Base-by-base conservation (phyloP, 2,329 filamentous ascomycete species). In the Xylariaceae sp. region DNA sequence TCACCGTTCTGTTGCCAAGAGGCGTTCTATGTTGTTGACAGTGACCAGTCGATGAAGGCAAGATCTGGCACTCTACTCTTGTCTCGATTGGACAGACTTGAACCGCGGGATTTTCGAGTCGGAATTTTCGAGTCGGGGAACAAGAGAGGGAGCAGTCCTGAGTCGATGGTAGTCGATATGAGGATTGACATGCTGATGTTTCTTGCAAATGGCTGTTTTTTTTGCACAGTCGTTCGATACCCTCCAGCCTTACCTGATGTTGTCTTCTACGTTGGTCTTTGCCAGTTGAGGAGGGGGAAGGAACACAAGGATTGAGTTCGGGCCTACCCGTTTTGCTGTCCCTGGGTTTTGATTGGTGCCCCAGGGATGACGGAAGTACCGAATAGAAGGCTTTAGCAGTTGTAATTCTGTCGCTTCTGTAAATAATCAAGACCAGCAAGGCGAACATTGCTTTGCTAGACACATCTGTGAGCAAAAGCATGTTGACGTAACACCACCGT, bases 231-330 rank as follows among this genome's bases (percentile, higher is more conserved):
- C 37, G 34, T 48, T 46, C 39, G 42, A 48, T 47, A 46, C 33
- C 36, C 40, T n/a, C n/a, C n/a, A n/a, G 34, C 36, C 38, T 39
- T 33, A 21, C 45, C 43, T 44, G 38, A 38, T 40, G 21, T 40
- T 39, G 26, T 38, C 41, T 27, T 16, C 31, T 18, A 38, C 48
- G 40, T 49, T 50, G 54, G 50, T 51, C 43, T 38, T 31, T 41
- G 35, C 43, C 48, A n/a, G n/a, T n/a, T n/a, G n/a, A n/a, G n/a
- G 43, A 44, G 45, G 48, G 48, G 41, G 40, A 43, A 38, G 47
- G 33, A 33, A 37, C 17, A 30, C 33, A 35, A 45, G 43, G 44
- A 40, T 41, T 37, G 34, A 46, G 33, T 31, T 42, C 36, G 36
- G 23, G 40, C 42, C 33, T 36, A 26, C 16, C 27, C 30, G 31